Percentiles rank a stretch among this genome's conserved stretches.
Evolutionary conservation across 257 asterid species (phyloP).

Genomic region (Fraxinus americana): DNA sequence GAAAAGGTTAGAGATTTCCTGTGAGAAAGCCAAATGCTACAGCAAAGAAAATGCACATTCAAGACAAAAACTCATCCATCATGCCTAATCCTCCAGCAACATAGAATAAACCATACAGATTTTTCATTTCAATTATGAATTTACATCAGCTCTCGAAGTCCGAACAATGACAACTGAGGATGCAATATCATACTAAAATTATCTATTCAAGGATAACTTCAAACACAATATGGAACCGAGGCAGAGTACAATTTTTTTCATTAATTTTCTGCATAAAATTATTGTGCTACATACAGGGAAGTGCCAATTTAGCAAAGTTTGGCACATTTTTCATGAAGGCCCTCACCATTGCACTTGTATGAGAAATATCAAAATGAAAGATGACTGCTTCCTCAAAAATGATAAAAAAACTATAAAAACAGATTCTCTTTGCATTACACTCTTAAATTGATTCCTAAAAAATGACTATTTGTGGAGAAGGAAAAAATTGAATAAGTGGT

Average conservation of each 20-base stretch:
- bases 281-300: neutral
- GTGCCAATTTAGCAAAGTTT: neutral
- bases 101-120: conserved; percentile 14
- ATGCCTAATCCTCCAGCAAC: neutral
- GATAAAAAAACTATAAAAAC: neutral
- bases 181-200: neutral
- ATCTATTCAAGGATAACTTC: neutral
- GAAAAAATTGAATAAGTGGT: neutral
- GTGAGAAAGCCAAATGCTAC: conserved; percentile 3
- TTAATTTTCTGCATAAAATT: neutral
- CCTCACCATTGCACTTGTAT: neutral
- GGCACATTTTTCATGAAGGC: neutral
- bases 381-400: neutral
- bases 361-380: too few species aligned
- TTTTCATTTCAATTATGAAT: conserved; percentile 1
- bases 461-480: neutral
- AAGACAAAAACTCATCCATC: conserved; percentile 12
- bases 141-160: neutral
- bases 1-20: neutral
- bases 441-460: neutral
- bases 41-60: conserved; percentile 7
- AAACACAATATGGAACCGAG: too few species aligned
- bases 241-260: neutral
- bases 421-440: too few species aligned
- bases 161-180: neutral